Conservation (phyloP, 306 rosid species). For the Acmispon strigosus region DNA sequence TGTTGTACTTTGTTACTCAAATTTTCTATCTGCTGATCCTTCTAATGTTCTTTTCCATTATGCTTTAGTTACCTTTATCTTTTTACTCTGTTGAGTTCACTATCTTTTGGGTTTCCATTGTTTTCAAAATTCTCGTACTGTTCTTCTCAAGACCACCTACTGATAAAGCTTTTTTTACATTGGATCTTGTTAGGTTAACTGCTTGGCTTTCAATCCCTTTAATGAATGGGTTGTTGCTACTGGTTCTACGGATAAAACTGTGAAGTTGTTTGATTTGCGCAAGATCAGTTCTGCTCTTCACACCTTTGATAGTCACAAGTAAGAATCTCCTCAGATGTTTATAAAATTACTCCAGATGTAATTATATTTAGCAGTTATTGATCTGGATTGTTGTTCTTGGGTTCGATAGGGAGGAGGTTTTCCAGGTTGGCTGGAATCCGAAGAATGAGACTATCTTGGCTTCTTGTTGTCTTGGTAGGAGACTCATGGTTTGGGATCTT, state of each 20-base stretch:
- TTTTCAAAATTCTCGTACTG: neutral
- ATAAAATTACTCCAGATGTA: neutral
- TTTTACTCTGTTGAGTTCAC: neutral
- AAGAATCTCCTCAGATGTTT: constrained; percentile 24
- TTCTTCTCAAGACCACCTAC: neutral
- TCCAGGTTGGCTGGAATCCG: constrained; percentile 99
- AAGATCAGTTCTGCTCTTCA: constrained; percentile 72
- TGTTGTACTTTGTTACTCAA: neutral
- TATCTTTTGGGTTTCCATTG: neutral
- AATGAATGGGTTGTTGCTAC: constrained; percentile 99
- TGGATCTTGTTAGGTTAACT: constrained; percentile 61
- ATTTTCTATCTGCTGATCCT: neutral
- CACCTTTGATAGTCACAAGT: constrained; percentile 94
- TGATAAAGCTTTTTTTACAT: neutral
- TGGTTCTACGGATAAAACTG: constrained; percentile 97
- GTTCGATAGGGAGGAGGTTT: constrained; percentile 86
- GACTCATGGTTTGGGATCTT: constrained; percentile 99
- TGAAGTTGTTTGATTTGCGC: constrained; percentile 88
- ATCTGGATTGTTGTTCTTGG: constrained; percentile 13
- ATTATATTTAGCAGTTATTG: neutral
- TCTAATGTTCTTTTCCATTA: neutral
- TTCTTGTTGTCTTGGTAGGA: constrained; percentile 93
- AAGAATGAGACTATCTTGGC: constrained; percentile 95
- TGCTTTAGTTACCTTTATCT: constrained; percentile 3
- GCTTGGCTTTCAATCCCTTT: constrained; percentile 96